Conservation (phyloP, 306 rosid genomes). For the Inga leiocalycina region DNA sequence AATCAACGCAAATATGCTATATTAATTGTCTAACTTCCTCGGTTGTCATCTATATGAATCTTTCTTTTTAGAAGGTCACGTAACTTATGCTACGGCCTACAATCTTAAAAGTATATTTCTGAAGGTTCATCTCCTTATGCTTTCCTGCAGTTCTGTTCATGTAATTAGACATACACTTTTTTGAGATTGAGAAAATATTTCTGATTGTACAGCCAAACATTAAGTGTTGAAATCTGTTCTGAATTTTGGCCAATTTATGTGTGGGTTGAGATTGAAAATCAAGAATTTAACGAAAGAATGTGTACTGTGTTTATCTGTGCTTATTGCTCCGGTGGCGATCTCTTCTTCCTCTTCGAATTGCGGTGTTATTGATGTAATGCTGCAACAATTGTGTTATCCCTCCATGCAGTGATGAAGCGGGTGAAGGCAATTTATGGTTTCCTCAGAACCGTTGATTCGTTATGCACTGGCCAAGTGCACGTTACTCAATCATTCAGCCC, state of each 20-base stretch:
- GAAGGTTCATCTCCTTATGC: no score
- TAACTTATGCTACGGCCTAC: no score
- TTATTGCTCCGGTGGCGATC: neutral
- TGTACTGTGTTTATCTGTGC: neutral
- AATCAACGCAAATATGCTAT: no score
- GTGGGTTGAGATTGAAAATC: neutral
- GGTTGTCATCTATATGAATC: no score
- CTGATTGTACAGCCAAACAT: neutral
- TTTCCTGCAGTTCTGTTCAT: neutral
- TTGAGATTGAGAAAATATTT: neutral
- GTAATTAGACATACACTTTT: neutral
- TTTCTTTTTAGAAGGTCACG: no score
- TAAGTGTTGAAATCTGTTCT: neutral
- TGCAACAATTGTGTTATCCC: neutral
- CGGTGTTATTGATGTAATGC: neutral
- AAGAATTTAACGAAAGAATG: neutral
- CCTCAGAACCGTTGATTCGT: conserved; percentile 52
- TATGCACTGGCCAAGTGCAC: conserved; percentile 38
- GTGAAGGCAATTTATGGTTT: conserved; percentile 45
- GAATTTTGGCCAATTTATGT: no score
- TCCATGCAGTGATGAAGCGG: conserved; percentile 56
- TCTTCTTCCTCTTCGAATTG: neutral
- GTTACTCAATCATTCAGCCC: conserved; percentile 39
- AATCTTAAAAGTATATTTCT: no score
- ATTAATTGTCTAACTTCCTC: no score